These are phyloP conservation scores for Epichloe glyceriae DNA, from an alignment of 2,329 filamentous ascomycete genomes.

Conservation along the genomic window DNA sequence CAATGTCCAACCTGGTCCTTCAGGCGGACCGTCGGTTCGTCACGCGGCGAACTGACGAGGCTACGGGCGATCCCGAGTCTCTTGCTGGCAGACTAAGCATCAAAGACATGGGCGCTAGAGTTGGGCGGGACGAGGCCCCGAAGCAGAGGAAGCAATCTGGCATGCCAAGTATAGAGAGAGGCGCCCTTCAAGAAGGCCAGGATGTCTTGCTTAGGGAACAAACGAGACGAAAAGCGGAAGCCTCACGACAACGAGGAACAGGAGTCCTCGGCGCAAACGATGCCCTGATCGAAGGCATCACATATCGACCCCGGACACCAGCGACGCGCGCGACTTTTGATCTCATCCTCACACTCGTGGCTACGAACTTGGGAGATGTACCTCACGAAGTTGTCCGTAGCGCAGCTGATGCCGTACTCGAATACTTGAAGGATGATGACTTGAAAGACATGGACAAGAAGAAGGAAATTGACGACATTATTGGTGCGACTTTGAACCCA, in stretches of 20 bases:
- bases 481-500: constrained; percentile 68
- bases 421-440: constrained; percentile 87
- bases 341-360: constrained; percentile 82
- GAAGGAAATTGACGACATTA: constrained; percentile 86
- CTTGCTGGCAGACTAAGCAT: constrained; percentile 89
- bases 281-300: constrained; percentile 77
- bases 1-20: constrained; percentile 99
- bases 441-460: constrained; percentile 98
- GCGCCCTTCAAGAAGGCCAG: constrained; percentile 63
- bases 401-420: constrained; percentile 81
- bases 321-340: constrained; percentile 90
- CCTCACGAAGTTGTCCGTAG: constrained; percentile 84
- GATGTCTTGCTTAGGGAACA: constrained; percentile 76
- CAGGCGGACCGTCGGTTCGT: constrained; percentile 97
- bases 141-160: constrained; percentile 66
- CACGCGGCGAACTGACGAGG: constrained; percentile 82
- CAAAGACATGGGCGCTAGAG: constrained; percentile 82
- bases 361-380: constrained; percentile 80
- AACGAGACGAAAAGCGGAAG: constrained; percentile 70
- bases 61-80: constrained; percentile 93
- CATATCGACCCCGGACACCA: constrained; percentile 81
- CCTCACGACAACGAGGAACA: constrained; percentile 51
- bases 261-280: constrained; percentile 78
- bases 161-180: constrained; percentile 59
- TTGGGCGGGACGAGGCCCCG: constrained; percentile 65